A percentile compares a stretch with the other conserved stretches of the same genome.
Evolutionary conservation across 2,329 filamentous ascomycete genomes (phyloP).

Genomic region (Pezicula radicicola): DNA sequence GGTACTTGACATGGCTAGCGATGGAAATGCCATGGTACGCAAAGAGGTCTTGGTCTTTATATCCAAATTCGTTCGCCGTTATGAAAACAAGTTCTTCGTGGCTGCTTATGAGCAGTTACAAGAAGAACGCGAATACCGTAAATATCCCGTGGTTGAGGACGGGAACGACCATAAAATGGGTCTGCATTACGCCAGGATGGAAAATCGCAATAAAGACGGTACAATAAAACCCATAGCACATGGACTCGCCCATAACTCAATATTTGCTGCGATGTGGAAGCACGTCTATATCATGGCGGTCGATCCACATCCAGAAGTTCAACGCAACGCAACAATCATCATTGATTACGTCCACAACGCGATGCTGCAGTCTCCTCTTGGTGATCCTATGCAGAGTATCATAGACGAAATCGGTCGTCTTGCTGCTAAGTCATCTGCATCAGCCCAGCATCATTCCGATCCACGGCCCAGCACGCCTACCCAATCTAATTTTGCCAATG

Average conservation of each 20-base stretch:
- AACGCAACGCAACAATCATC: slow-evolving; percentile 78
- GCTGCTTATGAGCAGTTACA: slow-evolving; percentile 86
- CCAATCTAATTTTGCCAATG: neutral
- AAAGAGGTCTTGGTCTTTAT: slow-evolving; percentile 93
- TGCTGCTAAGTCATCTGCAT: slow-evolving; percentile 42
- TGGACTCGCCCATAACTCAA: slow-evolving; percentile 76
- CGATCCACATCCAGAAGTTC: slow-evolving; percentile 91
- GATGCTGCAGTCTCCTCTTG: slow-evolving; percentile 74
- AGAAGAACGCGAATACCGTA: slow-evolving; percentile 73
- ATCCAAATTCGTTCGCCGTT: slow-evolving; percentile 85
- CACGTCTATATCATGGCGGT: slow-evolving; percentile 86
- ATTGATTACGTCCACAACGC: slow-evolving; percentile 81
- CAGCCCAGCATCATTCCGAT: slow-evolving; percentile 22
- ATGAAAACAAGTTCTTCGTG: slow-evolving; percentile 89
- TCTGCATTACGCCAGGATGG: slow-evolving; percentile 56
- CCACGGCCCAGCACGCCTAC: slow-evolving; percentile 24
- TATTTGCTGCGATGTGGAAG: slow-evolving; percentile 93
- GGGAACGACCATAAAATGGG: slow-evolving; percentile 59
- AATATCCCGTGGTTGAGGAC: slow-evolving; percentile 52
- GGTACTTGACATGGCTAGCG: slow-evolving; percentile 85
- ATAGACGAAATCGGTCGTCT: slow-evolving; percentile 69
- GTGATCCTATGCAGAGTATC: slow-evolving; percentile 63
- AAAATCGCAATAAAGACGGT: slow-evolving; percentile 54
- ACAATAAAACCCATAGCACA: slow-evolving; percentile 54
- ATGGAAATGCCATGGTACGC: slow-evolving; percentile 90